phyloP scores from a whole-genome alignment of 202 grass and related monocot species.

The Saccharum hybrid region DNA sequence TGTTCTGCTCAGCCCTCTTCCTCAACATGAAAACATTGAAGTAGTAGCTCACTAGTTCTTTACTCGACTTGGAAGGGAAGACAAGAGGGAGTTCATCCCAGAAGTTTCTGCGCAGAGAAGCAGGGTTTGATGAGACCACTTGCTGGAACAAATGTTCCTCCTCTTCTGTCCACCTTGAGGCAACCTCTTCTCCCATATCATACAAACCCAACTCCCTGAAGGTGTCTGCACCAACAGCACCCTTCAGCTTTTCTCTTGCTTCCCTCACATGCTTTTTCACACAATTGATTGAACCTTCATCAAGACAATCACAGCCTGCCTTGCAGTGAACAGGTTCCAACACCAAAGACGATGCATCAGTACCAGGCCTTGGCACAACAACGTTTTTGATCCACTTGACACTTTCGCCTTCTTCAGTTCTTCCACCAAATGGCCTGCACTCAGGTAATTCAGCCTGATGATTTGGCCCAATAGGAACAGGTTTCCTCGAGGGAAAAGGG shows the following conservation, averaged over 20 bases:
- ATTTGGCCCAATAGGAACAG: constrained; percentile 68
- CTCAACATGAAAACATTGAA: constrained; percentile 92
- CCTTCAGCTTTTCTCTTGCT: constrained; percentile 68
- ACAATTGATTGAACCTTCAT: constrained; percentile 69
- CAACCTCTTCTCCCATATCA: constrained; percentile 85
- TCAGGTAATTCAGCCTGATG: constrained; percentile 81
- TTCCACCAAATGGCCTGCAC: constrained; percentile 37
- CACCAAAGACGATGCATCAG: constrained; percentile 31
- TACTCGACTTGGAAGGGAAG: constrained; percentile 66
- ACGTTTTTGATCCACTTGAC: constrained; percentile 63
- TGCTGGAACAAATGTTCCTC: constrained; percentile 79
- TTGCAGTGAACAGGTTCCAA: constrained; percentile 45
- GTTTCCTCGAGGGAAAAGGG: constrained; percentile 48
- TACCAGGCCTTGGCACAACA: constrained; percentile 57
- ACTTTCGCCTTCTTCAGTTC: constrained; percentile 51
- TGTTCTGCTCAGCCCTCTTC: constrained; percentile 85
- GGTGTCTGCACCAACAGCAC: constrained; percentile 49
- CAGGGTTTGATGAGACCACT: constrained; percentile 72
- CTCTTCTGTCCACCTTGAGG: constrained; percentile 73
- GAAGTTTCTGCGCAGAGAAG: constrained; percentile 68
- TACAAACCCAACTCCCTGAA: constrained; percentile 76
- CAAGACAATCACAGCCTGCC: constrained; percentile 64
- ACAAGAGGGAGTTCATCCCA: constrained; percentile 75
- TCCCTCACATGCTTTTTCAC: constrained; percentile 76
- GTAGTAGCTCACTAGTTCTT: constrained; percentile 82